Base-by-base conservation (phyloP, 2,329 filamentous ascomycete species). In the Fusarium falciforme region DNA sequence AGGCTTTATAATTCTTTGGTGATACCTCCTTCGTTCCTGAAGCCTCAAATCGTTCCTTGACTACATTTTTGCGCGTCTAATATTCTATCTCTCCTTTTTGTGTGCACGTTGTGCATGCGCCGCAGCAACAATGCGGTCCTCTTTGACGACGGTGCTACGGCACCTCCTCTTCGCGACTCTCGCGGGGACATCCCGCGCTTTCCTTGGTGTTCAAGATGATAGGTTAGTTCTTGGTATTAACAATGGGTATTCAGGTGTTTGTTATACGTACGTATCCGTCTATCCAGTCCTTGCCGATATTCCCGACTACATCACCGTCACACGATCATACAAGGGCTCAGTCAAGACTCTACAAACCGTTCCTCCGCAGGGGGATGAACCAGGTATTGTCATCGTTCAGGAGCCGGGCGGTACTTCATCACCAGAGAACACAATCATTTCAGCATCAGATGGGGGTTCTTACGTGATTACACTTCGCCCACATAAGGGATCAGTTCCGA, bases 241-340 rank as follows among this genome's bases (percentile, higher is more conserved):
- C 57, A 75, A 73, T 49, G 67, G 78, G 5, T 67, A 65, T 16
- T 67, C 70, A 49, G 74, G 74, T 7, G 71, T 78, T 17, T 78
- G 76, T 9, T 78, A 78, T 64, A 78, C 76, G n/a, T 78, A 78
- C 52, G 71, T 78, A 40, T 78, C 76, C 16, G 72, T 75, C 1
- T 78, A 78, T 36, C 76, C 76, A 11, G 71, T 78, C 29, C 68
- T 74, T 25, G 76, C 66, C 44, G 66, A 64, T 10, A 29, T 35
- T 3, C 70, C 73, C 8, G 73, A 71, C 17, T 78, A 78, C 27
- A 68, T 78, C 5, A 78, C 76, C 3, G 59, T 78, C 6, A 78
- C 74, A 25, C 70, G 61, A n/a, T 64, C 63, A 14, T 76, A 77
- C 33, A 61, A 64, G 55, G 76, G 76, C 6, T 68, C 67, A n/a